Evolutionary conservation across 176 grass and related monocot genomes (phyloP).

Genomic region (Phragmites australis): DNA sequence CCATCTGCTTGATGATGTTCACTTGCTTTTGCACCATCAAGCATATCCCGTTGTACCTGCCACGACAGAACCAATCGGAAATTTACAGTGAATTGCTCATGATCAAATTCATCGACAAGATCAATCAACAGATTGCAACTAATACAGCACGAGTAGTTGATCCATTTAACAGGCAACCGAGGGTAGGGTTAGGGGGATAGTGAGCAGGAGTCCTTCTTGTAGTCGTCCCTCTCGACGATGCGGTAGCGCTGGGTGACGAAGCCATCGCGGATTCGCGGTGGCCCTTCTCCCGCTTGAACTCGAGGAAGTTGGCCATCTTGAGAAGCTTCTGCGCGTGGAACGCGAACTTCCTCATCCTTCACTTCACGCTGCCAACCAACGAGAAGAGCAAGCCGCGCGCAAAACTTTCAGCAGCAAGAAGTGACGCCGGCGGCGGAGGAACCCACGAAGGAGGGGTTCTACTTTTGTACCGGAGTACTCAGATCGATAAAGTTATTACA

Average conservation of each 20-base stretch:
- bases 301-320: constrained; percentile 59
- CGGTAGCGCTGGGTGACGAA: constrained; percentile 46
- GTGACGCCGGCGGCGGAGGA: background rate
- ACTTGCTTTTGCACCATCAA: constrained; percentile 65
- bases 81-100: background rate
- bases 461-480: no score
- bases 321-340: constrained; percentile 69
- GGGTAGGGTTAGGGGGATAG: background rate
- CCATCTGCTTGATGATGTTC: constrained; percentile 82
- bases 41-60: constrained; percentile 65
- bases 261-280: constrained; percentile 66
- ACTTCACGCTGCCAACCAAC: background rate
- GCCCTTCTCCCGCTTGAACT: constrained; percentile 46
- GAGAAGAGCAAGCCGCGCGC: background rate
- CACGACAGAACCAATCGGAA: background rate
- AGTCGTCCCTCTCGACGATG: constrained; percentile 67
- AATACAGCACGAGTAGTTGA: background rate
- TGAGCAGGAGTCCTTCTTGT: constrained; percentile 40
- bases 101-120: background rate
- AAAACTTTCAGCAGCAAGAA: background rate
- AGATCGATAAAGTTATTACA: no score
- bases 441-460: no score
- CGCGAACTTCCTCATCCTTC: constrained; percentile 61
- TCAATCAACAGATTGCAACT: background rate
- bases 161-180: background rate